Percentiles rank a stretch among this genome's conserved stretches.
phyloP scores from a whole-genome alignment of 2,329 filamentous ascomycete species.

The Pseudodiploospora longispora region DNA sequence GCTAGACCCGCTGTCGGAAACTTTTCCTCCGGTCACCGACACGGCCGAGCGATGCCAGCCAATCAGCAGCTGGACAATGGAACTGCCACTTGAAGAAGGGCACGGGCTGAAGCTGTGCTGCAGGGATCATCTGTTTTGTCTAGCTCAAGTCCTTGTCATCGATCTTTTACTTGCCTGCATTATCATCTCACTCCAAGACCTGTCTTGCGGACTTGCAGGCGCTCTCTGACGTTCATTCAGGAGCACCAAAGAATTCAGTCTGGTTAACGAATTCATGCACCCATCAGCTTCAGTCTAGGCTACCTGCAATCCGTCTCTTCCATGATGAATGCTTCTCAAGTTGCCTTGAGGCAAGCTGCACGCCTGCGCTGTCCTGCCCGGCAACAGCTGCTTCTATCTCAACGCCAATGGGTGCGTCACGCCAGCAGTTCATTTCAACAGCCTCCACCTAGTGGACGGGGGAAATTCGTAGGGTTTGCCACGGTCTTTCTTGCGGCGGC shows the following conservation, averaged over 20 bases:
- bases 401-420: constrained; percentile 23
- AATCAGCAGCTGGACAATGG: too few species aligned
- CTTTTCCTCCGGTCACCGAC: constrained; percentile 21
- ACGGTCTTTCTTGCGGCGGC: constrained; percentile 31
- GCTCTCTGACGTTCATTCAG: neutral
- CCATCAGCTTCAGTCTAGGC: neutral
- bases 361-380: constrained; percentile 15
- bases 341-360: constrained; percentile 20
- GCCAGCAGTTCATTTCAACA: constrained; percentile 15
- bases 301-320: constrained; percentile 1
- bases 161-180: constrained; percentile 1
- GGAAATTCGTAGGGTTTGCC: constrained; percentile 21
- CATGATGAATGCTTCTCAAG: constrained; percentile 24
- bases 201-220: neutral
- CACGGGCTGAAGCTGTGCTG: neutral
- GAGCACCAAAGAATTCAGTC: neutral
- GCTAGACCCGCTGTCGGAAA: constrained; percentile 14
- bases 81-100: neutral
- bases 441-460: constrained; percentile 15
- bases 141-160: neutral
- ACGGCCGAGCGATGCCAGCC: neutral
- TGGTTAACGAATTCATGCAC: neutral
- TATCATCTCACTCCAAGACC: constrained; percentile 5
- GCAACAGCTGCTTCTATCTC: constrained; percentile 13
- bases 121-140: constrained; percentile 1